Conservation (phyloP, 2,329 filamentous ascomycete genomes). For the Ophiostoma triangulosporum region DNA sequence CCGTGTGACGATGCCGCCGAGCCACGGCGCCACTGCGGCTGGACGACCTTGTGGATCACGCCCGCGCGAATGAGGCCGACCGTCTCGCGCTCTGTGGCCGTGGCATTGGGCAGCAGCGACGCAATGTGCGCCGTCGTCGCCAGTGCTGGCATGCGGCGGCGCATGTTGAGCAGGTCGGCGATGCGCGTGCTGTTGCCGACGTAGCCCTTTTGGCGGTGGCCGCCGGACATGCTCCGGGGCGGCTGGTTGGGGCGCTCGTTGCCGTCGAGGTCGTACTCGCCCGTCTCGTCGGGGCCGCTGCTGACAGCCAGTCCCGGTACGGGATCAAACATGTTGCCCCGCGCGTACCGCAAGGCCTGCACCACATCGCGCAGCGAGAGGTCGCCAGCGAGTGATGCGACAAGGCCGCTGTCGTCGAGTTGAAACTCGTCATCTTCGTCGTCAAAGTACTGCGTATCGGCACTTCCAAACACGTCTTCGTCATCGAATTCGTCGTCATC, state of each 20-base stretch:
- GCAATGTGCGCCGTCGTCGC: constrained; percentile 54
- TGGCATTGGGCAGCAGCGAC: constrained; percentile 47
- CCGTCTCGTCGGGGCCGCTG: constrained; percentile 8
- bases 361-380: constrained; percentile 46
- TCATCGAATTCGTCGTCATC: constrained; percentile 2
- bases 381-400: constrained; percentile 40
- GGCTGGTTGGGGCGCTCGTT: not conserved
- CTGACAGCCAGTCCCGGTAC: constrained; percentile 33
- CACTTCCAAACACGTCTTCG: constrained; percentile 9
- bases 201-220: not conserved
- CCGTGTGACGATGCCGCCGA: constrained; percentile 12
- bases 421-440: constrained; percentile 22
- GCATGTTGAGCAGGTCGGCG: constrained; percentile 49
- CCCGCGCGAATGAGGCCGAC: constrained; percentile 45
- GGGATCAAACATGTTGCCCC: constrained; percentile 47
- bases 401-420: constrained; percentile 47
- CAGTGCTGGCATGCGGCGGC: constrained; percentile 45
- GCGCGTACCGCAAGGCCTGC: constrained; percentile 51
- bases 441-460: constrained; percentile 18
- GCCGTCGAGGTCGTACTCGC: not conserved
- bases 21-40: constrained; percentile 38
- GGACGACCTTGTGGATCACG: constrained; percentile 42
- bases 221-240: not conserved
- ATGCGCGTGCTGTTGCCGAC: constrained; percentile 28
- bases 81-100: constrained; percentile 53